Conservation (phyloP, 2,329 filamentous ascomycete genomes). For the Phyllosticta ampelicida region DNA sequence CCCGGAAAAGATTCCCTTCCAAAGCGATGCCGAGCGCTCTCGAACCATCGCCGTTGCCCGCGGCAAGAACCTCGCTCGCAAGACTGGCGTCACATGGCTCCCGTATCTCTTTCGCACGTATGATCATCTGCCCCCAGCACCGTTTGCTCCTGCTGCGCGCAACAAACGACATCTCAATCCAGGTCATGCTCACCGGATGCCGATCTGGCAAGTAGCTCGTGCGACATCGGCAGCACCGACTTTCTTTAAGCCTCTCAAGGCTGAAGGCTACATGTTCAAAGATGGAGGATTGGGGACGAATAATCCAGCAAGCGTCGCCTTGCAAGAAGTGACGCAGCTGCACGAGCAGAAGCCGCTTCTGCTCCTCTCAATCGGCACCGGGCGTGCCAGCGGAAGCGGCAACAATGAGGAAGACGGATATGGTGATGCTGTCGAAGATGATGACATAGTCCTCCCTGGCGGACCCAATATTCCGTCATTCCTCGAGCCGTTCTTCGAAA, state of each 20-base stretch:
- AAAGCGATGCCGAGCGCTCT: conserved; percentile 2
- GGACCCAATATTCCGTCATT: background rate
- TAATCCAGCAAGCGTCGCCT: conserved; percentile 13
- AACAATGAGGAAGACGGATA: background rate
- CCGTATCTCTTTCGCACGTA: conserved; percentile 12
- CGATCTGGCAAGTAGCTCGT: conserved; percentile 13
- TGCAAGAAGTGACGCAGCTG: conserved; percentile 13
- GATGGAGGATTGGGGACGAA: conserved; percentile 14
- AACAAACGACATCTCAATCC: conserved; percentile 7
- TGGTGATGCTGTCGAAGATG: background rate
- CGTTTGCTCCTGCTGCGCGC: background rate
- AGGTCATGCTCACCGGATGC: conserved; percentile 7
- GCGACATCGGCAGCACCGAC: conserved; percentile 14
- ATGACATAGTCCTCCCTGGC: background rate
- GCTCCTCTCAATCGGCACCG: conserved; percentile 13
- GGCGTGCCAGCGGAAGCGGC: conserved; percentile 1
- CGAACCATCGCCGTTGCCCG: background rate
- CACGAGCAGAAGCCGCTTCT: conserved; percentile 11
- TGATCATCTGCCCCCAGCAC: conserved; percentile 8
- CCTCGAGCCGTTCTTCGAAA: background rate
- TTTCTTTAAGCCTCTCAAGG: conserved; percentile 11
- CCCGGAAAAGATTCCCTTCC: conserved; percentile 7
- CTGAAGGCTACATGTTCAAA: background rate
- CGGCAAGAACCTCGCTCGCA: background rate
- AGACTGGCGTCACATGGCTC: background rate